Base-by-base conservation (phyloP, 148 eudicot species). In the Agrostemma githago region DNA sequence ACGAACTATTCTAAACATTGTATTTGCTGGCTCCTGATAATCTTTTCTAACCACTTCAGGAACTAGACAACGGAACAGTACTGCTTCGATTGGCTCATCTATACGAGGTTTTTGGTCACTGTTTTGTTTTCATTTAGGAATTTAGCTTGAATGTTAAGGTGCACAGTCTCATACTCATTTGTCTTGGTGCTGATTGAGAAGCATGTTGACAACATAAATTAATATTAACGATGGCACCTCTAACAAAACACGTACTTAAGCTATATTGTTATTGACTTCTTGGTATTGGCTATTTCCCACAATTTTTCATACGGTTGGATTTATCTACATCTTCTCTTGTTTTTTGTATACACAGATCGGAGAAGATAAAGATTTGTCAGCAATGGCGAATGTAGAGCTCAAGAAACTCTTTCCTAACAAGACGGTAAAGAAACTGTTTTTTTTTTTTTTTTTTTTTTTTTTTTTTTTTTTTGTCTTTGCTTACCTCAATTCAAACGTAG, bases 61-160 rank as follows among this genome's bases (percentile, higher is more conserved):
- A 89, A 77, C 89, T 94, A 78, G 85, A 89, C 75, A 79, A 76
- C 85, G 90, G 93, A 61, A 79, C 82, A 87, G 80, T 88, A 66
- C 89, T 94, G 42, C 90, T 94, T 69, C 92, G 98, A 10, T 79
- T 94, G 84, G 98, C 98, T 79, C 98, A 94, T 81, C 79, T 94
- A 76, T 94, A 86, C 38, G 97, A 94, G 98, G 98, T 94, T 44
- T 19, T 65, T 56, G 66, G 62, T 46, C 74, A 71, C 51, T 26
- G 70, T 68, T 79, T 4, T 10, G 57, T 70, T 54, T 43, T 46
- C 70, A 7, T 4, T 72, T 54, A 56, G 21, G 10, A 16, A 7
- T 4, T 72, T 54, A 56, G 20, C 16, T 26, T 16, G 34, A 5
- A 42, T 5, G 53, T 46, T 46, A 12, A 46, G 54, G 14, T 48